Conservation (phyloP, 2,329 filamentous ascomycete genomes). For the Cladophialophora immunda region DNA sequence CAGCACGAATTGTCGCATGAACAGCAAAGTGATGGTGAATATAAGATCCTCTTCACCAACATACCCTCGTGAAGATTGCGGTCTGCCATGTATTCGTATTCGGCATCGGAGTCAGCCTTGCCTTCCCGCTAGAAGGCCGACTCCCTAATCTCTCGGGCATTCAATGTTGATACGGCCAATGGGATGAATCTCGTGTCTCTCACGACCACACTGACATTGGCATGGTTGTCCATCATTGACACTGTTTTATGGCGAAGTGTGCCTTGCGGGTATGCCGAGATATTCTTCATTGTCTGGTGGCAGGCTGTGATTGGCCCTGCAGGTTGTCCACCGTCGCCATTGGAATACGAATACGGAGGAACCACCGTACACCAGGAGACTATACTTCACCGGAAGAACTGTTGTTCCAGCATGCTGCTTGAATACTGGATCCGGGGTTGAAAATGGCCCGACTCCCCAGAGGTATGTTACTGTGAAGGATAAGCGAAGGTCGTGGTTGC, state of each 20-base stretch:
- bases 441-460: neutral
- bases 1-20: neutral
- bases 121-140: constrained; percentile 1
- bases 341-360: neutral
- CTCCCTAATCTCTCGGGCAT: neutral
- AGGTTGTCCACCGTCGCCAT: neutral
- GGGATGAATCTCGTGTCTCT: neutral
- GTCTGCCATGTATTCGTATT: constrained; percentile 11
- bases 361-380: neutral
- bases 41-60: neutral
- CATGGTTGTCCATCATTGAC: neutral
- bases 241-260: neutral
- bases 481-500: neutral
- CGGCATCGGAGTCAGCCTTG: constrained; percentile 14
- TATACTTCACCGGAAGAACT: neutral
- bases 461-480: neutral
- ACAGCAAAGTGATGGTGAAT: neutral
- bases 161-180: neutral
- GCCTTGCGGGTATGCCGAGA: neutral
- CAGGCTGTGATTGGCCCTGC: neutral
- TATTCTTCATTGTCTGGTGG: neutral
- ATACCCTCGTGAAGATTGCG: neutral
- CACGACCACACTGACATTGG: neutral
- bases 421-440: neutral
- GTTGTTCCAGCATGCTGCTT: neutral